Evolutionary conservation across 495 filamentous ascomycete genomes (phyloP), one percentile per base, ranked within the genome.

Genomic region (Hapsidospora chrysogenum): DNA sequence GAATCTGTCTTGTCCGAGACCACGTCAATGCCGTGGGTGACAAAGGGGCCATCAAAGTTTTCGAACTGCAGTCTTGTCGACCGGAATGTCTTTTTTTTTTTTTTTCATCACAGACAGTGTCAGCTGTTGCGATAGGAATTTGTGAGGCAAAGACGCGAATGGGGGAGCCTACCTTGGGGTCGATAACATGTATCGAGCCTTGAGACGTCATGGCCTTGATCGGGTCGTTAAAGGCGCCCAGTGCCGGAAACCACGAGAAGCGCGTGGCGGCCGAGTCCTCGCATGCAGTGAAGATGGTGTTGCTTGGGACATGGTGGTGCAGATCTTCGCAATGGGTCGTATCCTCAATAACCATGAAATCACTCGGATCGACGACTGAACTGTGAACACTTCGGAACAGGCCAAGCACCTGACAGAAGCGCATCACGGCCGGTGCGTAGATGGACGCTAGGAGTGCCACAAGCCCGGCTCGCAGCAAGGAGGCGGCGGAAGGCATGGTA

Each of bases 11-110:
- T 59, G 19, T 72, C 62, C 0, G 44, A 48, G 26, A 71, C 59
- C 3, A 78, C 57, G 32, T 70, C 67, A 37, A 78, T 70, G 7
- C 74, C 74, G 40, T 77, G 74, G 0, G 72, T 72, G 6, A 68
- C 42, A 31, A 78, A 73, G 0, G 67, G 54, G 8, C 58, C 57
- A 13, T 58, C 31, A 42, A 76, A 76, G 42, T 66, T 57, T 9
- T 63, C 50, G 11, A 75, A 61, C 0, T 34, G 19, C 9, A 78
- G 53, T 8, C 62, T 54, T 5, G 42, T 55, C 1, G 67, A 60
- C 31, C 53, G 54, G 49, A 68, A 48, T 3, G 69, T 73, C 68
- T 73, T n/a, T n/a, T n/a, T n/a, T n/a, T n/a, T n/a, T n/a, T n/a
- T n/a, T n/a, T n/a, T n/a, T n/a, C n/a, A n/a, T n/a, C n/a, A n/a